These are phyloP conservation scores for Paramyrothecium roridum DNA, from an alignment of 2,329 filamentous ascomycete genomes.

Conservation along the genomic window DNA sequence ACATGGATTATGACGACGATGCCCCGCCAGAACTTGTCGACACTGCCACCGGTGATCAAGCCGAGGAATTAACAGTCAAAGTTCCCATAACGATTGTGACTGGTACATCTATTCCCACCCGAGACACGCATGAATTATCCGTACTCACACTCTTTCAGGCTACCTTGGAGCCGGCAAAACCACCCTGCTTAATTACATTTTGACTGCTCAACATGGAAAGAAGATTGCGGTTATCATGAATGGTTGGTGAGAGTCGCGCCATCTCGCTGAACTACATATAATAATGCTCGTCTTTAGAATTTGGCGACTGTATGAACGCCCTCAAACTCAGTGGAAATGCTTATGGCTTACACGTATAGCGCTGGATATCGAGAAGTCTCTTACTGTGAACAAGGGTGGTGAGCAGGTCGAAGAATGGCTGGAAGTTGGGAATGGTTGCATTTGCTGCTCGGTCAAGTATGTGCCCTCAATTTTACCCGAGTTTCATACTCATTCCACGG, in stretches of 20 bases:
- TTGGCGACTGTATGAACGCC: constrained; percentile 65
- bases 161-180: constrained; percentile 97
- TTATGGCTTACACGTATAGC: constrained; percentile 45
- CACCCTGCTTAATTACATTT: constrained; percentile 90
- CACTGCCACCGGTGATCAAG: constrained; percentile 32
- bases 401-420: constrained; percentile 91
- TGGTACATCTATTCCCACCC: constrained; percentile 36
- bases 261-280: background rate
- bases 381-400: constrained; percentile 83
- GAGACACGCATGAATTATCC: constrained; percentile 7
- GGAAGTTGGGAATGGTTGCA: constrained; percentile 92
- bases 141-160: constrained; percentile 49
- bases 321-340: background rate
- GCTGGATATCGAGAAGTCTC: constrained; percentile 90
- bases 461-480: background rate
- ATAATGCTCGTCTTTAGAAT: constrained; percentile 51
- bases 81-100: constrained; percentile 86
- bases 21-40: constrained; percentile 63
- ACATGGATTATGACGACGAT: constrained; percentile 65
- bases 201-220: constrained; percentile 93
- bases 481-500: constrained; percentile 15
- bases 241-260: constrained; percentile 37
- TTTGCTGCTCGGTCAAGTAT: constrained; percentile 96
- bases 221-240: constrained; percentile 98
- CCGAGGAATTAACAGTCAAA: constrained; percentile 55